These are phyloP conservation scores for Starmerella khaoyaiensis DNA, from an alignment of 805 yeast genomes.

Conservation along the genomic window DNA sequence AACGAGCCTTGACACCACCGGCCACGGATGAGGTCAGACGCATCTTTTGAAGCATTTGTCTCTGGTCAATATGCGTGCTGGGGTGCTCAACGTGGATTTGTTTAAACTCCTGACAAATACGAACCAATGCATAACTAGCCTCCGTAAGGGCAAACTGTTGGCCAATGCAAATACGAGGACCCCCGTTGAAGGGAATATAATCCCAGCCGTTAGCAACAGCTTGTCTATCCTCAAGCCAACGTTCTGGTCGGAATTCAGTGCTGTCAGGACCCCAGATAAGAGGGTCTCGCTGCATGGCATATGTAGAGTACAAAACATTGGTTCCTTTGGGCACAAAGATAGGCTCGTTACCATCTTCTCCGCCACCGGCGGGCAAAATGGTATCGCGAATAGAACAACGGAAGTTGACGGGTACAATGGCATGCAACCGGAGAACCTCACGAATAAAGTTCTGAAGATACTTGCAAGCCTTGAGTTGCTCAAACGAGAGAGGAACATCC, in stretches of 20 bases:
- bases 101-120: slow-evolving; percentile 30
- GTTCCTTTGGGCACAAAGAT: slow-evolving; percentile 35
- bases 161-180: slow-evolving; percentile 44
- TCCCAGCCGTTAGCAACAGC: slow-evolving; percentile 34
- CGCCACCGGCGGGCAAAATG: slow-evolving; percentile 41
- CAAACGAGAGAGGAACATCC: slow-evolving; percentile 30
- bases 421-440: slow-evolving; percentile 40
- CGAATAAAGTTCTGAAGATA: slow-evolving; percentile 37
- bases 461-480: slow-evolving; percentile 37
- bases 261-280: slow-evolving; percentile 36
- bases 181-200: slow-evolving; percentile 42
- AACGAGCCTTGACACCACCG: slow-evolving; percentile 21
- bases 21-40: slow-evolving; percentile 20
- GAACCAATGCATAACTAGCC: slow-evolving; percentile 34
- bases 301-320: slow-evolving; percentile 31
- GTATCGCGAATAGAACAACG: slow-evolving; percentile 37
- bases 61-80: slow-evolving; percentile 7
- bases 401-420: slow-evolving; percentile 40
- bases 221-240: slow-evolving; percentile 32
- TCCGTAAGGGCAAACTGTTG: slow-evolving; percentile 46
- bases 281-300: slow-evolving; percentile 34
- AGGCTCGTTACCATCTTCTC: slow-evolving; percentile 31
- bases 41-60: slow-evolving; percentile 14
- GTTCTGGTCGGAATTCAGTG: slow-evolving; percentile 35
- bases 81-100: slow-evolving; percentile 17